These are phyloP conservation scores for Tuber calosporum DNA, from an alignment of 495 filamentous ascomycete species.

Conservation along the genomic window DNA sequence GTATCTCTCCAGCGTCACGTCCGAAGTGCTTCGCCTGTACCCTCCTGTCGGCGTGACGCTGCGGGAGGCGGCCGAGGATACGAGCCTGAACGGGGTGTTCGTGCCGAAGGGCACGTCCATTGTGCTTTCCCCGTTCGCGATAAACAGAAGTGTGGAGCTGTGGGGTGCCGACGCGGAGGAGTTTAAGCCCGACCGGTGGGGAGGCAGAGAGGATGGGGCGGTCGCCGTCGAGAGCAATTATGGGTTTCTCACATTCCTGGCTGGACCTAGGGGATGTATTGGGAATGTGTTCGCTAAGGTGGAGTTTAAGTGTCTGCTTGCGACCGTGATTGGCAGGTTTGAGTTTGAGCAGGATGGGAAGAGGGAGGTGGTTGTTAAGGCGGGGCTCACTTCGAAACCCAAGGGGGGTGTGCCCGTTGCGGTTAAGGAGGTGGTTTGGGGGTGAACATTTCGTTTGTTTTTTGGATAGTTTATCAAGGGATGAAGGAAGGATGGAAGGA, in stretches of 20 bases:
- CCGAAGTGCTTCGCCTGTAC: conserved; percentile 48
- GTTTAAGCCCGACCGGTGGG: conserved; percentile 57
- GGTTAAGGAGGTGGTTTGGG: conserved; percentile 52
- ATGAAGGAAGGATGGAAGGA: background rate
- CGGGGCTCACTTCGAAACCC: conserved; percentile 58
- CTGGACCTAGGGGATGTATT: conserved; percentile 57
- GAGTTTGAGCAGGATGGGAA: conserved; percentile 54
- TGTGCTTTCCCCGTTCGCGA: conserved; percentile 57
- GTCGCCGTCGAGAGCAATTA: conserved; percentile 50
- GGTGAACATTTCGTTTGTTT: conserved; percentile 43
- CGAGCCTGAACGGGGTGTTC: conserved; percentile 54
- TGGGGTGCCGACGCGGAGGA: conserved; percentile 55
- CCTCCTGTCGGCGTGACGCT: conserved; percentile 52
- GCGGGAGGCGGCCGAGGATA: conserved; percentile 58
- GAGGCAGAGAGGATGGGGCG: conserved; percentile 33
- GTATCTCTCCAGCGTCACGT: conserved; percentile 51
- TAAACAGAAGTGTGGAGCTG: conserved; percentile 53
- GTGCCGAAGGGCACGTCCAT: conserved; percentile 58
- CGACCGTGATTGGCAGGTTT: conserved; percentile 65
- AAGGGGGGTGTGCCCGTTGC: conserved; percentile 58
- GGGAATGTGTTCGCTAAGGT: conserved; percentile 70
- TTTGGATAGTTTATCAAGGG: background rate
- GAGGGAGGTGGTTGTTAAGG: conserved; percentile 53
- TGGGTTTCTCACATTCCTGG: conserved; percentile 56
- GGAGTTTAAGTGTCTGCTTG: conserved; percentile 77